Base-by-base conservation (phyloP, 2,329 filamentous ascomycete species). In the Colletotrichum sansevieriae region DNA sequence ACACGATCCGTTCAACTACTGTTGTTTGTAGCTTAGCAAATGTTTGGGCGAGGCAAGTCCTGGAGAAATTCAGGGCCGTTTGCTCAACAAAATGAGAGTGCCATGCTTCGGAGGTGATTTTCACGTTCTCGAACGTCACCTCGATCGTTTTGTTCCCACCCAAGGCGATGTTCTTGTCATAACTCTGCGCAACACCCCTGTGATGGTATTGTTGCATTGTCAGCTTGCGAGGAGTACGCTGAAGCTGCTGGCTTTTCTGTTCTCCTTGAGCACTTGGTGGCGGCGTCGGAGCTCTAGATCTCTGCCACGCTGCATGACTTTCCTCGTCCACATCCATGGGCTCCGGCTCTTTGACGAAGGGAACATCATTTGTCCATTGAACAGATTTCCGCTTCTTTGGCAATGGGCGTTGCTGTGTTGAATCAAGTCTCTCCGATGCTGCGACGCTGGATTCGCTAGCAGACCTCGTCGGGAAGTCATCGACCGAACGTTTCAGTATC, bases 1-100 rank as follows among this genome's bases (percentile, higher is more conserved):
- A 69, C 25, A 74, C 58, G 35, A 51, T 59, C 13, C 22, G 46
- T 4, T 41, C 58, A 18, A 44, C 33, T 41, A 67, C 44, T 33
- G 63, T 7, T 13, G 41, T 41, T 22, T 29, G 43, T 51, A 74
- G 64, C 3, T 39, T 47, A 8, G 44, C 25, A 25, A 82, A 77
- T 59, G 81, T 77, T n/a, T 72, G 64, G 10, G 74, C 71, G n/a
- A 74, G 74, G 63, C 79, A 82, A 2, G 72, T 72, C 47, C 81
- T 80, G 10, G 76, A 74, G 51, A 83, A 83, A 6, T 71, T 35
- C 7, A 83, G 29, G 0, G 44, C 59, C 18, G 73, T 62, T 43
- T 75, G 63, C 1, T 60, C 56, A 20, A 73, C 68, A 12, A 83
- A 74, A 6, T 71, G 63, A 2, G 66, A 33, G 13, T 76, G 62